phyloP scores from a whole-genome alignment of 495 filamentous ascomycete genomes.

The Cetradonia linearis region DNA sequence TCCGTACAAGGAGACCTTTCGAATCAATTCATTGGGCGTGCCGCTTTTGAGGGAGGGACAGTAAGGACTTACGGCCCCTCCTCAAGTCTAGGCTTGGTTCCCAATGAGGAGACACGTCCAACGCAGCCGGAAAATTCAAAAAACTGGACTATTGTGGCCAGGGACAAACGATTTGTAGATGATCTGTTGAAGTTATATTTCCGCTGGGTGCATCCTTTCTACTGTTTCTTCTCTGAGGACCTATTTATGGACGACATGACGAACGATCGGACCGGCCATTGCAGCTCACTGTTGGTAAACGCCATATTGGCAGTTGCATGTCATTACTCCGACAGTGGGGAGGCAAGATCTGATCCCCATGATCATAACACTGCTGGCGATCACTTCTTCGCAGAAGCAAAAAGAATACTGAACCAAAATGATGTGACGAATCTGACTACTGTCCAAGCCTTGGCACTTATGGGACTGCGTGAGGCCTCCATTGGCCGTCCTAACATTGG shows the following conservation, averaged over 20 bases:
- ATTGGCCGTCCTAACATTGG: slow-evolving; percentile 30
- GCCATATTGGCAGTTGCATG: slow-evolving; percentile 64
- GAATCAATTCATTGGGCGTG: slow-evolving; percentile 24
- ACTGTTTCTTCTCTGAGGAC: slow-evolving; percentile 59
- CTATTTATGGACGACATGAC: slow-evolving; percentile 60
- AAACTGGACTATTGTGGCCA: slow-evolving; percentile 13
- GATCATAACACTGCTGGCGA: slow-evolving; percentile 58
- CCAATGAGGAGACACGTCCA: background rate
- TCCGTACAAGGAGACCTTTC: slow-evolving; percentile 31
- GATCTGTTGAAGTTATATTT: slow-evolving; percentile 51
- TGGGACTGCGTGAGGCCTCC: slow-evolving; percentile 34
- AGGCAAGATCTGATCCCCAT: slow-evolving; percentile 49
- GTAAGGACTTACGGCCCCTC: slow-evolving; percentile 15
- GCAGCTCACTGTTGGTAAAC: slow-evolving; percentile 65
- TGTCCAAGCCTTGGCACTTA: slow-evolving; percentile 66
- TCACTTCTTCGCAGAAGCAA: slow-evolving; percentile 60
- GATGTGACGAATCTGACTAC: slow-evolving; percentile 56
- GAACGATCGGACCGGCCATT: slow-evolving; percentile 47
- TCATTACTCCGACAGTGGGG: slow-evolving; percentile 56
- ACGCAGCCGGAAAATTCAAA: slow-evolving; percentile 4
- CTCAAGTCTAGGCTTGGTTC: slow-evolving; percentile 13
- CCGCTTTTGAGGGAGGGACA: slow-evolving; percentile 1
- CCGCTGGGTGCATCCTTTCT: slow-evolving; percentile 70
- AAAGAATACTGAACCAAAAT: slow-evolving; percentile 48
- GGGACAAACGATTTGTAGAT: background rate